Conservation (phyloP, 2,329 filamentous ascomycete genomes). For the Aspergillus costaricaensis region DNA sequence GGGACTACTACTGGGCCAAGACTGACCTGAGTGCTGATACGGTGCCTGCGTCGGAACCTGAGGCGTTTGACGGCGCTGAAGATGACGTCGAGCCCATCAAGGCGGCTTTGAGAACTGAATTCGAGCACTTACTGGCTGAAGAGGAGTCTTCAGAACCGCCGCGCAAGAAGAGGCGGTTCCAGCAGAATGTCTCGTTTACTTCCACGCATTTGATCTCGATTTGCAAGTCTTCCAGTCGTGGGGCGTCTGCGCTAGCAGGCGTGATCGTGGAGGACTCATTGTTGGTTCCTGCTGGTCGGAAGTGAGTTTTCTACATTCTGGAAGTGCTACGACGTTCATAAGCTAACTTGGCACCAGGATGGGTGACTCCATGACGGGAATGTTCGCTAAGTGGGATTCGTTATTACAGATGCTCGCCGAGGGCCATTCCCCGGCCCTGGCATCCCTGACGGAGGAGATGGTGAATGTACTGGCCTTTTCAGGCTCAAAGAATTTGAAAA, state of each 20-base stretch:
- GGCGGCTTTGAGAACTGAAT: conserved; percentile 18
- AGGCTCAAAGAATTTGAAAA: conserved; percentile 19
- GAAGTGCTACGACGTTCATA: neutral
- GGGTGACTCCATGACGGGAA: conserved; percentile 30
- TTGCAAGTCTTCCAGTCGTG: conserved; percentile 27
- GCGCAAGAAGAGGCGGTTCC: conserved; percentile 34
- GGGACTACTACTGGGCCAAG: conserved; percentile 79
- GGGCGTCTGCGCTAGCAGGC: conserved; percentile 23
- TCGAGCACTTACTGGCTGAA: conserved; percentile 21
- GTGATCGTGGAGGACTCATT: conserved; percentile 31
- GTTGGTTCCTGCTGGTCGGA: conserved; percentile 29
- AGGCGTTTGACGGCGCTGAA: conserved; percentile 2
- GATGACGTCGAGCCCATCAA: conserved; percentile 21
- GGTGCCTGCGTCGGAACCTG: neutral
- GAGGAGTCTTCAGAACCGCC: conserved; percentile 19
- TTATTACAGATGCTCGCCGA: conserved; percentile 40
- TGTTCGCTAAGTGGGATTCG: conserved; percentile 39
- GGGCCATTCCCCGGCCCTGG: conserved; percentile 38
- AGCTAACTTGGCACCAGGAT: conserved; percentile 20
- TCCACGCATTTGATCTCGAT: conserved; percentile 31
- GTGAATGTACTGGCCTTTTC: conserved; percentile 36
- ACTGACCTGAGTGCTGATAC: conserved; percentile 30
- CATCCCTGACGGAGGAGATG: conserved; percentile 43
- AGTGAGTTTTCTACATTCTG: conserved; percentile 26
- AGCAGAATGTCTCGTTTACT: conserved; percentile 23